Base-by-base conservation (phyloP, 768 basidiomycete genomes). In the Tylopilus felleus region DNA sequence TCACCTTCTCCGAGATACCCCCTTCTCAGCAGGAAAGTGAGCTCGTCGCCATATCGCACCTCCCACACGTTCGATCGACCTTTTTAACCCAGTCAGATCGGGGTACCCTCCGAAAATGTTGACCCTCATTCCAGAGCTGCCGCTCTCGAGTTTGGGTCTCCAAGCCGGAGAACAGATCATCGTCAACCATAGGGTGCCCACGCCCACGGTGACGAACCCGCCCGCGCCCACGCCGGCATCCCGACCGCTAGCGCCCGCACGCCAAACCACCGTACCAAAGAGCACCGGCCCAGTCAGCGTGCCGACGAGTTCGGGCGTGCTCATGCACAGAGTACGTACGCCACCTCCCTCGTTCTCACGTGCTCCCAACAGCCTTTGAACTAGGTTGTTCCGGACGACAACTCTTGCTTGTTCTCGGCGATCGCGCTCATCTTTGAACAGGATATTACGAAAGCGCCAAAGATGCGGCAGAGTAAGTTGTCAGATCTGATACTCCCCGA, bases 371-470 rank as follows among this genome's bases (percentile, higher is more conserved):
- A 12, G 19, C n/a, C 8, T 7, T 16, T 21, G 22, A 27, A 45
- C 16, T 23, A 90, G 83, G 78, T 93, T 51, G 92, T 96, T 17
- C 95, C 94, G n/a, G 96, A 98, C 64, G 96, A 98, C 72, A 98
- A 98, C 64, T 90, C 93, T 1, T 98, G 96, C 69, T 75, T 98
- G 28, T 98, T 98, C 74, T 88, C 88, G 4, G 85, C 93, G 3
- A 76, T 92, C 42, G 91, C 90, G 16, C 74, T 96, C 39, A 75
- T 96, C 2, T 95, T 98, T 62, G 84, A 88, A 65, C 93, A 95
- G 63, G 84, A 83, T 53, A 85, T 88, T 13, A 70, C 77, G n/a
- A 85, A 85, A 54, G 88, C 88, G 2, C 74, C 77, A 23, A 71
- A 76, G 56, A 80, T 97, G 65, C 80, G 95, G 39, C 77, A 89